Conservation (phyloP, 1,139 yeast genomes). For the Yamadazyma dendronema region DNA sequence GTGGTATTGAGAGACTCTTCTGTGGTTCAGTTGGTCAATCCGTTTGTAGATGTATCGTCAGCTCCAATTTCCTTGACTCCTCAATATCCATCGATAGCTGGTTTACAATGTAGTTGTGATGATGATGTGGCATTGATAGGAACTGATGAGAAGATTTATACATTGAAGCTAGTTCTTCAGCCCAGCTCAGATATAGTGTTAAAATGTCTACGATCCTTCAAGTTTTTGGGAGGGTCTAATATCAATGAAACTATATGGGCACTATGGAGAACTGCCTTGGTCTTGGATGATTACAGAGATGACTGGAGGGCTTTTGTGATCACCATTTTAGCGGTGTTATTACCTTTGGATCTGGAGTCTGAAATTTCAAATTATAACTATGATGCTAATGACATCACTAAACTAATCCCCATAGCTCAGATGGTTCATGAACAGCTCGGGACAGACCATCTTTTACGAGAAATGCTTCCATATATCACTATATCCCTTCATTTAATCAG, state of each 20-base stretch:
- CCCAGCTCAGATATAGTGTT: constrained; percentile 48
- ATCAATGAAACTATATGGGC: constrained; percentile 58
- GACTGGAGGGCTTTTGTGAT: constrained; percentile 67
- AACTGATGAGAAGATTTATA: constrained; percentile 23
- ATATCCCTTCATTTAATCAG: constrained; percentile 71
- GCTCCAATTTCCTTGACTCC: constrained; percentile 22
- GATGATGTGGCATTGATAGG: constrained; percentile 27
- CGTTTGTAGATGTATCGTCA: constrained; percentile 59
- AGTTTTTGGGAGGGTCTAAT: constrained; percentile 56
- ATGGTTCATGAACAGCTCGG: constrained; percentile 26
- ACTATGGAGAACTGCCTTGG: constrained; percentile 61
- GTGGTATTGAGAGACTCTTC: constrained; percentile 33
- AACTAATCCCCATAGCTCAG: constrained; percentile 38
- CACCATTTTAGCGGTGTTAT: constrained; percentile 47
- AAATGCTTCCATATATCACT: constrained; percentile 60
- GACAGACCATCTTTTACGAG: constrained; percentile 40
- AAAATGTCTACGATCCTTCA: constrained; percentile 48
- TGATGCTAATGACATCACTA: constrained; percentile 36
- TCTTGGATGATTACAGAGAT: constrained; percentile 37
- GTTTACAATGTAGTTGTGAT: constrained; percentile 29
- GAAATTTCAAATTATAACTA: constrained; percentile 1
- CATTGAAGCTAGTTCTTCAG: constrained; percentile 36
- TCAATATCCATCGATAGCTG: constrained; percentile 17
- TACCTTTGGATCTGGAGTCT: constrained; percentile 35
- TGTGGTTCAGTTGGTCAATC: constrained; percentile 53